Conservation (phyloP, 768 basidiomycete species). For the Nidularia pulvinata region DNA sequence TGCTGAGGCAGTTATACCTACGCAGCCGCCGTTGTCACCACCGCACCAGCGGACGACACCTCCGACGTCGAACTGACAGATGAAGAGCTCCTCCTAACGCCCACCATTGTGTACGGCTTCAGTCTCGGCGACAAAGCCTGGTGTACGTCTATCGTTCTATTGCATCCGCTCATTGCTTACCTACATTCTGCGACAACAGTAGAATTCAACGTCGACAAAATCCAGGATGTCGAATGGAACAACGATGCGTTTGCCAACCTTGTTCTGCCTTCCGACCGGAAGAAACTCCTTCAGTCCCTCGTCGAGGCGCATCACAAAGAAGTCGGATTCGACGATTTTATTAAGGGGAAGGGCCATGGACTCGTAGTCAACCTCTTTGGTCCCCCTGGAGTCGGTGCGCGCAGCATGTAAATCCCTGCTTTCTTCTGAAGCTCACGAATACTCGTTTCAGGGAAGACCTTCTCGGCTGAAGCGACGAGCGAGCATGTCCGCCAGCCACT, state of each 20-base stretch:
- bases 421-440: background rate
- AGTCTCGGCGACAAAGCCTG: constrained; percentile 59
- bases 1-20: background rate
- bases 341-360: constrained; percentile 65
- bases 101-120: constrained; percentile 62
- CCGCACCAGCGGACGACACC: constrained; percentile 14
- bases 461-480: constrained; percentile 59
- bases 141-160: constrained; percentile 31
- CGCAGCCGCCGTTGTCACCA: constrained; percentile 8
- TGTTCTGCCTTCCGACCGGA: constrained; percentile 52
- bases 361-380: constrained; percentile 57
- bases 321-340: constrained; percentile 57
- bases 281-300: constrained; percentile 52
- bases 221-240: constrained; percentile 55
- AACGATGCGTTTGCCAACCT: constrained; percentile 57
- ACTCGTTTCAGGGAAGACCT: constrained; percentile 41
- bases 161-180: constrained; percentile 2
- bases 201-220: constrained; percentile 58
- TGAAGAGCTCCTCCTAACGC: constrained; percentile 53
- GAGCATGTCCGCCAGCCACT: constrained; percentile 53
- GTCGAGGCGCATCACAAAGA: constrained; percentile 58
- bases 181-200: constrained; percentile 29
- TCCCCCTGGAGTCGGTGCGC: constrained; percentile 56
- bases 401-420: background rate
- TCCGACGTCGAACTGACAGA: constrained; percentile 38